Evolutionary conservation across 2,329 filamentous ascomycete genomes (phyloP), one percentile per base, ranked within the genome.

Genomic region (Colletotrichum siamense): DNA sequence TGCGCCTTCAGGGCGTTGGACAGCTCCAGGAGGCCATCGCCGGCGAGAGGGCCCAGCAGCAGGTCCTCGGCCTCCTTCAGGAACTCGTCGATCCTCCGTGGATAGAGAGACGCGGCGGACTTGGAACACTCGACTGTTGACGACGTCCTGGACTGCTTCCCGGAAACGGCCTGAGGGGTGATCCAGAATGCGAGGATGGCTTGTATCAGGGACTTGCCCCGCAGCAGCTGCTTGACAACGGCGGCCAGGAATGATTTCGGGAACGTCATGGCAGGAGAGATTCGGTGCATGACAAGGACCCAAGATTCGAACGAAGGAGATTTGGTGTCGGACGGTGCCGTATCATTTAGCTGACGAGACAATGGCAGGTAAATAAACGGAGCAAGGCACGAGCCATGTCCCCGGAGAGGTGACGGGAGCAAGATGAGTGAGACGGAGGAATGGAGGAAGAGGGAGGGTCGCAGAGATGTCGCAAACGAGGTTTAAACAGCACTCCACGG

Each of bases 171-270:
- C 12, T 65, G 55, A 9, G 77, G 75, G 3, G 75, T 71, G 67
- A 76, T 62, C 76, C 76, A 78, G 36, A 78, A 76, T n/a, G 77
- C 76, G 32, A 93, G 83, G 34, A 93, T 84, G 67, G 90, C 89
- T 80, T 91, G 88, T 75, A 93, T 82, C 77, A 93, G 84, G 66
- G 91, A 91, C 84, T 90, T 92, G 79, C 91, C 91, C 68, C 88
- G 87, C 66, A 92, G 84, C 71, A 93, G 86, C 79, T 90, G 91
- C 85, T 88, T 91, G 82, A 92, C 80, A 70, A 90, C 83, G 76
- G 90, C 91, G 78, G 89, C 86, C 77, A 91, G 80, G 80, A 93
- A 84, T 64, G 87, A 87, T 83, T 89, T 89, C 79, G 87, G 89
- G 79, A 93, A 84, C 67, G 86, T 85, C 91, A 93, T 93, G 82